Evolutionary conservation across 2,329 filamentous ascomycete species (phyloP).

Genomic region (Parascedosporium putredinis): DNA sequence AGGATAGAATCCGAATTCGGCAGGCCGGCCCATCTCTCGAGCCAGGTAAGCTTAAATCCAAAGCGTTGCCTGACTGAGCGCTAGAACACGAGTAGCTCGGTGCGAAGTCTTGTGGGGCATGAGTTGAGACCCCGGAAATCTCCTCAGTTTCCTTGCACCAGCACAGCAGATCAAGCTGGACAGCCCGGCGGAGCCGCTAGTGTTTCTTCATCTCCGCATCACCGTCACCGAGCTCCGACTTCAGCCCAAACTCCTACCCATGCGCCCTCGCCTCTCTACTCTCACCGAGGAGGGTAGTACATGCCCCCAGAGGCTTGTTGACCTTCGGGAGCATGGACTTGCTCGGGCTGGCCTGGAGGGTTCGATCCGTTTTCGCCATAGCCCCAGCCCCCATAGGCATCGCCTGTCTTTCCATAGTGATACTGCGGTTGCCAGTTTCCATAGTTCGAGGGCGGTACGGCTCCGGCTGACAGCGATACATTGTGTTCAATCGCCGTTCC

Average conservation of each 20-base stretch:
- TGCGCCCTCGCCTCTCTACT: background rate
- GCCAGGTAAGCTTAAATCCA: no score
- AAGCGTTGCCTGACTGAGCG: no score
- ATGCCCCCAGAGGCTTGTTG: constrained; percentile 16
- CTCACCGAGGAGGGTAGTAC: constrained; percentile 23
- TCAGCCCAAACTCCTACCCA: background rate
- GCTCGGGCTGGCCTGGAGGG: constrained; percentile 11
- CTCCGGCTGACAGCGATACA: constrained; percentile 27
- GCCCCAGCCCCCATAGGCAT: constrained; percentile 27
- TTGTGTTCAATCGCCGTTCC: constrained; percentile 23
- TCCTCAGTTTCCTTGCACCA: no score
- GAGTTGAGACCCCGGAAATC: no score
- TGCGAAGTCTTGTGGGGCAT: no score
- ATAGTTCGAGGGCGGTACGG: constrained; percentile 26
- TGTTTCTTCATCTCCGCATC: no score
- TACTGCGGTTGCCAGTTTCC: constrained; percentile 35
- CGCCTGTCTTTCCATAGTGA: constrained; percentile 27
- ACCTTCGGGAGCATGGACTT: constrained; percentile 16
- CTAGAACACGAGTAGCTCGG: no score
- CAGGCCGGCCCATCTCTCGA: no score
- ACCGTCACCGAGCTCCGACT: background rate
- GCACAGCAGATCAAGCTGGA: no score
- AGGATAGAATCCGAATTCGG: no score
- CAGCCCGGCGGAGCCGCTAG: no score
- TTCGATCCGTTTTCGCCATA: constrained; percentile 19